Base-by-base conservation (phyloP, 2,329 filamentous ascomycete genomes). In the Ambrosiella beaveri region DNA sequence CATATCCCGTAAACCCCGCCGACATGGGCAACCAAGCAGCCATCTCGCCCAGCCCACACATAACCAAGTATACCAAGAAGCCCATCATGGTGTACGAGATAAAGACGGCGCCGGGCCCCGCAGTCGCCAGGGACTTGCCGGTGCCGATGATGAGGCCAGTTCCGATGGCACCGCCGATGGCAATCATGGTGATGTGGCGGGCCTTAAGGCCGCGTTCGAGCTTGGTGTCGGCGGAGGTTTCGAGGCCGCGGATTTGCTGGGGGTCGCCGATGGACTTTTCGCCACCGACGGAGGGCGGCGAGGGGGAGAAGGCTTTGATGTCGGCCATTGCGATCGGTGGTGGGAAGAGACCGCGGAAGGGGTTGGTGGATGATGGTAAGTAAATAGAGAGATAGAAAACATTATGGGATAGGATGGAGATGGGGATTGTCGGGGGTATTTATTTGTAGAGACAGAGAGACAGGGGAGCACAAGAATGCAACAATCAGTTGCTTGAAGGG, bases 1-100 rank as follows among this genome's bases (percentile, higher is more conserved):
- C 86, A 66, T 90, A 93, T 65, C 85, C 85, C 61, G 86, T 86
- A 70, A 93, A 94, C 64, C 87, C 87, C 66, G 84, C 81, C 57
- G 81, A 79, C 65, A 89, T 75, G 55, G 87, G 87, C 39, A 93
- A 70, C 85, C 85, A 93, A 56, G 86, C 79, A 7, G 86, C 85
- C 85, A 93, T 93, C 69, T 91, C 86, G 62, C 86, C 87, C 3
- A 93, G 79, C 59, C 80, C 83, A 59, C 82, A 82, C 85, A 93
- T 89, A 64, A 93, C 86, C 47, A 88, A 72, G 69, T 82, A 93
- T 63, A 91, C 87, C 61, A 93, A 70, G 52, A 84, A 70, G 63
- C 85, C 85, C 63, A 87, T 77, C 62, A 85, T 68, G 41, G 78
- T 74, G 70, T 88, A 88, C 8, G 82, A 82, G 67, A 88, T 84